Evolutionary conservation across 345 rosid genomes (phyloP).

Genomic region (Eutrema japonicum): DNA sequence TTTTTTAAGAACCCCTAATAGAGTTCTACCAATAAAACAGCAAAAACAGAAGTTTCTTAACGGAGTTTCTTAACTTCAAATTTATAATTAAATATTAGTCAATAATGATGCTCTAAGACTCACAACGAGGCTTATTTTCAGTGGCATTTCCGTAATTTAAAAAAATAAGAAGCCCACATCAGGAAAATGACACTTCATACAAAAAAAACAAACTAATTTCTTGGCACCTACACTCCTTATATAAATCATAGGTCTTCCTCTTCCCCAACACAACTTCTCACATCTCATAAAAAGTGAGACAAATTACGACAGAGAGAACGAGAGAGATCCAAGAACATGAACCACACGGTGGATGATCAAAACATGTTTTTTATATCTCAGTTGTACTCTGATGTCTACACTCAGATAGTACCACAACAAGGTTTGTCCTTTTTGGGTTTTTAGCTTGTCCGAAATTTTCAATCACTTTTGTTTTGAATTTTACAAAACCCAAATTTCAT

Average conservation of each 20-base stretch:
- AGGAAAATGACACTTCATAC: slow-evolving; percentile 37
- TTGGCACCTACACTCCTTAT: slow-evolving; percentile 40
- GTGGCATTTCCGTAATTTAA: slow-evolving; percentile 24
- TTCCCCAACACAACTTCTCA: slow-evolving; percentile 47
- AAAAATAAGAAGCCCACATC: slow-evolving; percentile 33
- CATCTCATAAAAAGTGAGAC: slow-evolving; percentile 44
- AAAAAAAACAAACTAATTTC: slow-evolving; percentile 5
- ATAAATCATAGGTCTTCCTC: slow-evolving; percentile 48
- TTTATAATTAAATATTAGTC: too few relatives aligned
- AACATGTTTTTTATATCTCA: slow-evolving; percentile 63
- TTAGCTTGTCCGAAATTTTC: background rate
- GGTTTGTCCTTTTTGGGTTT: slow-evolving; percentile 46
- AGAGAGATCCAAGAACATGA: slow-evolving; percentile 36
- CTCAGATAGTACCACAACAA: slow-evolving; percentile 57
- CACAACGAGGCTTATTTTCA: background rate
- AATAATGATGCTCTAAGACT: too few relatives aligned
- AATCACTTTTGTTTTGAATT: background rate
- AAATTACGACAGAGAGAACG: slow-evolving; percentile 18
- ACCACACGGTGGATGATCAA: slow-evolving; percentile 47
- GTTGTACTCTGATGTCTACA: slow-evolving; percentile 54
- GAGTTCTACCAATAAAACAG: too few relatives aligned
- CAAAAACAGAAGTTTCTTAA: too few relatives aligned
- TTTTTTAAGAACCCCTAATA: too few relatives aligned
- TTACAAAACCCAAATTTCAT: slow-evolving; percentile 22
- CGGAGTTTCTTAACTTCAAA: too few relatives aligned